These are phyloP conservation scores for Batkoa obscura DNA, from an alignment of 371 early-diverging fungal genomes.

Conservation along the genomic window DNA sequence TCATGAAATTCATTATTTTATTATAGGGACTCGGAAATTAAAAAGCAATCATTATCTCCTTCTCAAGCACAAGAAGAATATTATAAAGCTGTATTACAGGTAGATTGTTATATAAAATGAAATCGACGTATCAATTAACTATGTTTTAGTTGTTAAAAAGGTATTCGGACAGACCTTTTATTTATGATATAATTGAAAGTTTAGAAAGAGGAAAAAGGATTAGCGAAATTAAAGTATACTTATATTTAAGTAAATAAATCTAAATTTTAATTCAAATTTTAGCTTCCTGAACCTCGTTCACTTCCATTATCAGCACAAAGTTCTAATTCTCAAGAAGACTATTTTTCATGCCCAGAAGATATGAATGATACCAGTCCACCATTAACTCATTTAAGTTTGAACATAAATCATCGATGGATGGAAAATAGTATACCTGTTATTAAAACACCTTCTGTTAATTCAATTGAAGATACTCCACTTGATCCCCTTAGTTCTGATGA, in stretches of 20 bases:
- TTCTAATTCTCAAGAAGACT: too few relatives aligned
- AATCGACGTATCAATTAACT: not conserved
- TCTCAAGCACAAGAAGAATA: slow-evolving; percentile 2
- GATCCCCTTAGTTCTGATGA: too few relatives aligned
- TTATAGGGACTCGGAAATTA: too few relatives aligned
- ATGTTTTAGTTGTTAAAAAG: not conserved
- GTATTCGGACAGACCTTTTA: not conserved
- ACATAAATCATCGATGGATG: too few relatives aligned
- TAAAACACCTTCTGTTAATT: too few relatives aligned
- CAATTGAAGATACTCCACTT: too few relatives aligned
- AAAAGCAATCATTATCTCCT: not conserved
- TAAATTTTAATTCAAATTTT: not conserved
- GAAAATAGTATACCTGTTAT: too few relatives aligned
- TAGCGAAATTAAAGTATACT: not conserved
- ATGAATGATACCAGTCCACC: too few relatives aligned
- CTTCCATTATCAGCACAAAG: too few relatives aligned
- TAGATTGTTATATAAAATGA: too few relatives aligned
- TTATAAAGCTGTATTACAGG: not conserved
- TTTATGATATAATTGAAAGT: not conserved
- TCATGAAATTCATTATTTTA: not conserved
- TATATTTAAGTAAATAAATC: not conserved
- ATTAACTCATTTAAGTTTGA: too few relatives aligned
- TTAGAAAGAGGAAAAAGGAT: slow-evolving; percentile 2
- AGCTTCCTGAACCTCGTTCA: not conserved
- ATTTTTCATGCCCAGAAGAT: too few relatives aligned